These are phyloP conservation scores for Aspergillus bertholletiae DNA, from an alignment of 495 filamentous ascomycete genomes.

Conservation along the genomic window DNA sequence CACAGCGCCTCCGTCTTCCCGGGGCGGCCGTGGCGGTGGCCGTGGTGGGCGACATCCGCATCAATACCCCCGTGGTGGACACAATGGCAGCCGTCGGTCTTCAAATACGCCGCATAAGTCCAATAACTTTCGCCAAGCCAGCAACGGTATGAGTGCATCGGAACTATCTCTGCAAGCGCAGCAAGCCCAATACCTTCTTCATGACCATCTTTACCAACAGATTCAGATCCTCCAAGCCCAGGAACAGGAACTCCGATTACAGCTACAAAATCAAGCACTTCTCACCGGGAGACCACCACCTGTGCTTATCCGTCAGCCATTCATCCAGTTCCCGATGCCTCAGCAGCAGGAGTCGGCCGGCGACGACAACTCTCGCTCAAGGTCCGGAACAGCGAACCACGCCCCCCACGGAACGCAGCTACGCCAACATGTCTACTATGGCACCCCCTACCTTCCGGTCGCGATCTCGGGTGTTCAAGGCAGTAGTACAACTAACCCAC, in stretches of 20 bases:
- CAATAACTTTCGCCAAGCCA: conserved; percentile 32
- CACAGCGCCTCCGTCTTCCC: conserved; percentile 45
- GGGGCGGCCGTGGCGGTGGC: conserved; percentile 51
- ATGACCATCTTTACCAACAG: conserved; percentile 59
- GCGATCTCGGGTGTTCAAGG: conserved; percentile 40
- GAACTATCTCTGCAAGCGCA: conserved; percentile 48
- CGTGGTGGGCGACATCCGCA: conserved; percentile 56
- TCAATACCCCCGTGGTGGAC: conserved; percentile 35
- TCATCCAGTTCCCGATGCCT: conserved; percentile 41
- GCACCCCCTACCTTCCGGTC: conserved; percentile 44
- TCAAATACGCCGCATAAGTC: conserved; percentile 48
- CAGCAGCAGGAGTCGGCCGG: conserved; percentile 35
- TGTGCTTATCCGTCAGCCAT: conserved; percentile 44
- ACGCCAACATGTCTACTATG: conserved; percentile 46
- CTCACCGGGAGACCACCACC: conserved; percentile 48
- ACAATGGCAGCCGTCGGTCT: conserved; percentile 49
- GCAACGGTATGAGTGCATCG: conserved; percentile 27
- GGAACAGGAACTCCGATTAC: conserved; percentile 58
- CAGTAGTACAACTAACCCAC: conserved; percentile 57
- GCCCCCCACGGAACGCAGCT: conserved; percentile 44
- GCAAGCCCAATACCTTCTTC: conserved; percentile 49
- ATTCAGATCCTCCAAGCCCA: conserved; percentile 64
- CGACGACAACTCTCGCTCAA: conserved; percentile 40
- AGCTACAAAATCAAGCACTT: conserved; percentile 57
- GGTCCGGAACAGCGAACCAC: conserved; percentile 45